Percentiles rank a stretch among this genome's conserved stretches.
Conservation (phyloP, 2,329 filamentous ascomycete genomes). For the Chrysosporium queenslandicum region DNA sequence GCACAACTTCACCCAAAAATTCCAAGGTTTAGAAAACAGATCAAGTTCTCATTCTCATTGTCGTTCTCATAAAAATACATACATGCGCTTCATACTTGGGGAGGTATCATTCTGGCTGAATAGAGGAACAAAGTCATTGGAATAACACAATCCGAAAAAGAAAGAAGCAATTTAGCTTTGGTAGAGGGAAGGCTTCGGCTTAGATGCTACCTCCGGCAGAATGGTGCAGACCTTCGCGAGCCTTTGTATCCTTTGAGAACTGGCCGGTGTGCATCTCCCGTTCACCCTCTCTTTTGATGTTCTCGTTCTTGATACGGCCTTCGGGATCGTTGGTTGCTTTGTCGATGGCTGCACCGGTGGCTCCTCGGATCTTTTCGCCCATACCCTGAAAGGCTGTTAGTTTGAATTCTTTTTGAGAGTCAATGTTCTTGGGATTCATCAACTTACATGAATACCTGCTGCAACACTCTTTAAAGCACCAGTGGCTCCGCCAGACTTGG, state of each 20-base stretch:
- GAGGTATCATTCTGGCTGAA: neutral
- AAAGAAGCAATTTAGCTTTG: neutral
- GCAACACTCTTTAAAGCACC: constrained; percentile 22
- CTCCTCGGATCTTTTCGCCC: constrained; percentile 35
- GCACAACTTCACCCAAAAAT: too few species aligned
- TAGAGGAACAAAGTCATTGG: neutral
- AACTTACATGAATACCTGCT: constrained; percentile 31
- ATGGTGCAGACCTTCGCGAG: constrained; percentile 15
- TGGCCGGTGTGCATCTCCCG: constrained; percentile 26
- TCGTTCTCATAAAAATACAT: neutral
- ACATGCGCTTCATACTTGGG: neutral
- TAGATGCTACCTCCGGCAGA: constrained; percentile 4
- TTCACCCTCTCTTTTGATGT: constrained; percentile 30
- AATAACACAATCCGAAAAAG: neutral
- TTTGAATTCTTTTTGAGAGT: neutral
- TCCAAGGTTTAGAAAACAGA: too few species aligned
- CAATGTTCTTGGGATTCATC: too few species aligned
- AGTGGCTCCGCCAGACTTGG: constrained; percentile 16
- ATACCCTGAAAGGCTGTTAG: constrained; percentile 26
- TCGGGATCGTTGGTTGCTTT: constrained; percentile 30
- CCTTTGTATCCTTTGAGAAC: constrained; percentile 20
- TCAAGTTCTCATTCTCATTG: neutral
- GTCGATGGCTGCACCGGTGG: constrained; percentile 31
- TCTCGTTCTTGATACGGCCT: constrained; percentile 29
- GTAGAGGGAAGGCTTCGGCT: neutral